phyloP scores from a whole-genome alignment of 2,329 filamentous ascomycete species.

The Ceratocystis destructans region DNA sequence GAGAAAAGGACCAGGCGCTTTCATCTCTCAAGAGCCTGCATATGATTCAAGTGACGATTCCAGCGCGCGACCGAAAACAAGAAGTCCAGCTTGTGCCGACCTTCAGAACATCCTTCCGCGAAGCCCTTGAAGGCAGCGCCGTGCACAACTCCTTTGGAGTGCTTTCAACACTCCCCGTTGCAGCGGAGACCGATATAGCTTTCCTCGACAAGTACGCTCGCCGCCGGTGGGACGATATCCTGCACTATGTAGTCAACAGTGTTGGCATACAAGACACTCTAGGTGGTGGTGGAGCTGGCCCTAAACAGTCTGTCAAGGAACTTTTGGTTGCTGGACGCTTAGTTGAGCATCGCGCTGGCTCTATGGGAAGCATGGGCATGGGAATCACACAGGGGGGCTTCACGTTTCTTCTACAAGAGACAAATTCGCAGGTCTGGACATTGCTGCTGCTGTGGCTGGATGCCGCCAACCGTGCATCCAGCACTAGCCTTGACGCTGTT shows the following conservation, averaged over 20 bases:
- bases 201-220: slow-evolving; percentile 78
- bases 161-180: slow-evolving; percentile 51
- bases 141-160: slow-evolving; percentile 83
- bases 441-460: slow-evolving; percentile 86
- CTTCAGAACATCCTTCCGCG: slow-evolving; percentile 69
- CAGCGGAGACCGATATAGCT: slow-evolving; percentile 49
- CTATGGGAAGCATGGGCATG: slow-evolving; percentile 45
- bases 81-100: slow-evolving; percentile 66
- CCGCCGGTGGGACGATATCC: slow-evolving; percentile 84
- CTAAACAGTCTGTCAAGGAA: slow-evolving; percentile 69
- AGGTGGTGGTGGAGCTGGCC: slow-evolving; percentile 36
- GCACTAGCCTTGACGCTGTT: slow-evolving; percentile 66
- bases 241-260: slow-evolving; percentile 85
- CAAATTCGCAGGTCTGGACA: slow-evolving; percentile 95
- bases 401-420: slow-evolving; percentile 84
- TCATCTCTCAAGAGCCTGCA: slow-evolving; percentile 73
- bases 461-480: slow-evolving; percentile 47
- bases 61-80: slow-evolving; percentile 48
- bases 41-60: slow-evolving; percentile 56
- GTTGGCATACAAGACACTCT: slow-evolving; percentile 38
- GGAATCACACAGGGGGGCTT: slow-evolving; percentile 88
- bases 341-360: slow-evolving; percentile 44
- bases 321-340: slow-evolving; percentile 69
- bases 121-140: slow-evolving; percentile 78
- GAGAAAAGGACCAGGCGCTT: slow-evolving; percentile 62